Base-by-base conservation (phyloP, 768 basidiomycete species). In the Hirschioporus abietinus region DNA sequence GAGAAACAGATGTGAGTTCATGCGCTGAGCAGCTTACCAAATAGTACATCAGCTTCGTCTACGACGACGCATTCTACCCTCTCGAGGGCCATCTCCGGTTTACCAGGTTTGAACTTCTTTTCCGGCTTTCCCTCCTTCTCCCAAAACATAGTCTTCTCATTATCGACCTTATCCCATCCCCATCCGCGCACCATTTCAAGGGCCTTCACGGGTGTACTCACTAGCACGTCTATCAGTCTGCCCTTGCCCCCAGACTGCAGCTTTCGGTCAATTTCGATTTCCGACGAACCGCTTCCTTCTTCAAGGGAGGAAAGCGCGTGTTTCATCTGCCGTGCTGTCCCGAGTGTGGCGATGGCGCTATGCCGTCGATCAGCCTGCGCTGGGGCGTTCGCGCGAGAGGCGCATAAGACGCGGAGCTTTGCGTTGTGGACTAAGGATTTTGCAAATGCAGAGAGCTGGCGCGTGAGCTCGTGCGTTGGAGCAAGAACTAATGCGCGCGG, bases 1-100 rank as follows among this genome's bases (percentile, higher is more conserved):
- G 9, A 61, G 9, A 9, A 26, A 59, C n/a, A 58, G 42, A 18
- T n/a, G 34, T 7, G 15, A 9, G 9, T 59, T n/a, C 58, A 59
- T 30, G 30, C 30, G 8, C 8, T 8, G 30, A 30, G 30, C 20
- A n/a, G 76, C 84, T 63, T 69, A 92, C 95, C 93, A 64, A 96
- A 89, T 15, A 96, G 79, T 63, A 97, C 86, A 73, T 96, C 95
- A 0, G 95, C 95, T 73, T 97, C 95, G 68, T 97, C 95, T 1
- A 96, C 79, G 2, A 96, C 81, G 7, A 96, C 89, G 93, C 93
- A 96, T 71, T 96, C 93, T 1, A 96, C 79, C 63, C 86, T 83
- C 64, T 82, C 82, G 25, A 94, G 76, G 1, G 87, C 83, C 77
- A 92, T 83, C 71, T 88, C 82, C 5, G 86, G 82, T 60, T 82